A percentile compares a stretch with the other conserved stretches of the same genome.
Evolutionary conservation across 2,329 filamentous ascomycete species (phyloP).

Genomic region (Phaeosphaeria sp.): DNA sequence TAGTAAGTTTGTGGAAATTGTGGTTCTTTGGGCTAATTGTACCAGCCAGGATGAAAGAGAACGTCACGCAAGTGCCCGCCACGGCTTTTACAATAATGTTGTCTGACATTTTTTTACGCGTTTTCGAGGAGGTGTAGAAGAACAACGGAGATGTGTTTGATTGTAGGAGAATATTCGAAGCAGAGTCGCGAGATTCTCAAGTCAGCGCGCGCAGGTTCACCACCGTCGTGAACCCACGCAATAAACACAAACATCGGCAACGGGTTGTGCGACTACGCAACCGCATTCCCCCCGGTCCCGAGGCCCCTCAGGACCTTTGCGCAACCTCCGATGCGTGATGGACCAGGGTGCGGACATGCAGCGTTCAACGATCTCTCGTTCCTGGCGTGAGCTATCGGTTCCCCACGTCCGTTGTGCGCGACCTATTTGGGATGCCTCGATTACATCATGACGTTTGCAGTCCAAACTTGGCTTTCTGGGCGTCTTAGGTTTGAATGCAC

Average conservation of each 20-base stretch:
- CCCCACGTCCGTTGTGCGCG: slow-evolving; percentile 18
- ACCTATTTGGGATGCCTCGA: slow-evolving; percentile 1
- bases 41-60: slow-evolving; percentile 59
- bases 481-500: not conserved
- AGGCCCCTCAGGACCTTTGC: not conserved
- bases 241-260: slow-evolving; percentile 8
- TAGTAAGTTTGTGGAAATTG: too few relatives aligned
- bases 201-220: too few relatives aligned
- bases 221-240: not conserved
- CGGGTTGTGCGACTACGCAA: too few relatives aligned
- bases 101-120: slow-evolving; percentile 37
- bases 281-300: too few relatives aligned
- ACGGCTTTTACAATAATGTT: slow-evolving; percentile 47
- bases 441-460: slow-evolving; percentile 19
- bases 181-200: too few relatives aligned
- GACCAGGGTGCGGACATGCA: too few relatives aligned
- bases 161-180: too few relatives aligned
- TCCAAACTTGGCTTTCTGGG: not conserved
- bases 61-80: slow-evolving; percentile 55
- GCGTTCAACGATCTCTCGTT: slow-evolving; percentile 2
- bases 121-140: too few relatives aligned
- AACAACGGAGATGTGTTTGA: too few relatives aligned
- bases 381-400: slow-evolving; percentile 16
- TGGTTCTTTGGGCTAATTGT: slow-evolving; percentile 1
- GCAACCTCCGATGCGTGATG: not conserved